Base-by-base conservation (phyloP, 129 eudicot genomes). In the Artemisia argyi region DNA sequence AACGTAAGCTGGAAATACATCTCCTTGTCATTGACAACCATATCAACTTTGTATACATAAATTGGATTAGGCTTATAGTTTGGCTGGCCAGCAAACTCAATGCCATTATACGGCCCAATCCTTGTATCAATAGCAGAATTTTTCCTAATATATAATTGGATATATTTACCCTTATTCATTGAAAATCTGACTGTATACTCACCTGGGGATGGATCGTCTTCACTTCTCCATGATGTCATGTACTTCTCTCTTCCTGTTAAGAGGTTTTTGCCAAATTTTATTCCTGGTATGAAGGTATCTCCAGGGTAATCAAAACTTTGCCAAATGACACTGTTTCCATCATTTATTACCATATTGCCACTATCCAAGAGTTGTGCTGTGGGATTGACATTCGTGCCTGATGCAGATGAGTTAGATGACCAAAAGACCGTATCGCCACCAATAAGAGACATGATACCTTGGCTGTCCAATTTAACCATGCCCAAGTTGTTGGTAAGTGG, bases 281-380 rank as follows among this genome's bases (percentile, higher is more conserved):
- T 46, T 48, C 60, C 76, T n/a, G 49, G 2, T 46, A 72, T 2
- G 60, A 15, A 44, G 17, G 76, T 72, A 48, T 72, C 68, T 60
- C 78, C 72, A 12, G 72, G 72, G 66, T 72, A 50, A 69, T 69
- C 56, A 11, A 55, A 72, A 66, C 76, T 72, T 28, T 51, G 73
- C 73, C 73, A 68, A 26, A 50, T 51, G 18, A 68, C 35, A 68
- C 5, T 26, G 54, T 26, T 61, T 61, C 15, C 39, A 12, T 73
- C 32, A 30, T 47, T 70, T 3, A 71, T 63, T n/a, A 78, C 82
- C 51, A 78, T 72, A 71, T 78, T 78, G 32, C 77, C 77, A 0
- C 71, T 58, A 71, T 78, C 82, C 24, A 78, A 52, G 49, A 78
- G 71, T 65, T 71, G 82, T 7, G 18, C 57, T 2, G 7, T 52